Base-by-base conservation (phyloP, 257 asterid genomes). In the Ilex asprella region DNA sequence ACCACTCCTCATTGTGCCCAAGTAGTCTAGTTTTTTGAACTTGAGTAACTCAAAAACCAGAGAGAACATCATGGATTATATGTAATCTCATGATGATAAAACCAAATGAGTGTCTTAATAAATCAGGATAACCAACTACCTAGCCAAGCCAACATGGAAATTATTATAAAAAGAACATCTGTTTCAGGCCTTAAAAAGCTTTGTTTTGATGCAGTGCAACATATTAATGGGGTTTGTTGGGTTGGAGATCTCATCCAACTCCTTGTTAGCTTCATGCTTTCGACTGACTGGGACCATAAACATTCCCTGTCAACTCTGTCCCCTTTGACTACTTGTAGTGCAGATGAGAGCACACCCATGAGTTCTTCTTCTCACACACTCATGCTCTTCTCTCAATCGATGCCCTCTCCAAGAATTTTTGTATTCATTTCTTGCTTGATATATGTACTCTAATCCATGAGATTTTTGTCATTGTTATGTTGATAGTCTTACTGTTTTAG, bases 281-380 rank as follows among this genome's bases (percentile, higher is more conserved):
- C 60, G 14, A 31, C 31, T 58, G 64, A 54, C 56, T 71, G 84
- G 81, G 82, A 81, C 82, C 82, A 66, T 54, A 60, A 73, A 78
- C 79, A 76, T 81, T 71, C 81, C 60, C 79, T 70, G 70, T 32
- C n/a, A 35, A n/a, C 21, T 58, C 61, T 81, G 87, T 81, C 81
- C 56, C 76, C 76, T 70, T 82, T 77, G 80, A 80, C 85, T 57
- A 66, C 21, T 52, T 71, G 78, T 46, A 10, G 14, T 46, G 13
- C 52, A 46, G 52, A 10, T 7, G 4, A 46, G 52, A 53, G 30
- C 6, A 53, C 57, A n/a, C 54, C 27, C 30, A 15, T 16, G 5
- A 53, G 27, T 53, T 49, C 13, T 6, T 49, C 1, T 49, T 49
- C 10, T 7, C 10, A 35, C 5, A 35, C 8, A 3, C 41, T 49